Evolutionary conservation across 306 rosid species (phyloP).

Genomic region (Quercus glauca): DNA sequence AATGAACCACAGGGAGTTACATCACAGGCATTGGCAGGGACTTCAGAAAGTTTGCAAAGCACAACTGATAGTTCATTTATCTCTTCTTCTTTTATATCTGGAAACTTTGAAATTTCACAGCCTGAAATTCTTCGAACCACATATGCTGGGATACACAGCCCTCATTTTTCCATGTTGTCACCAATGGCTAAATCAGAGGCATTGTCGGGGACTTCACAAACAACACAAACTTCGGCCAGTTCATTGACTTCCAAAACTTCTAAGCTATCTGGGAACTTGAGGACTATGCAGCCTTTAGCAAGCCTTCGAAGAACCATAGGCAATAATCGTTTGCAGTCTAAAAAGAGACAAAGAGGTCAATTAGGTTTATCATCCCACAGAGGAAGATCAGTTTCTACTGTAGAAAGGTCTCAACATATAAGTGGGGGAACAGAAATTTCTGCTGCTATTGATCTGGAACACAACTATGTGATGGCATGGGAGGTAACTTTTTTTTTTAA

Average conservation of each 20-base stretch:
- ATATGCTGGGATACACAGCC: neutral
- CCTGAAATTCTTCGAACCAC: neutral
- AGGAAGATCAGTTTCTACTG: neutral
- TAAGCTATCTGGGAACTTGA: neutral
- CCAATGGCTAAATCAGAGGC: neutral
- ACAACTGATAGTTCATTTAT: neutral
- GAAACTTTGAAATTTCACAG: neutral
- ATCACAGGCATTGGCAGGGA: neutral
- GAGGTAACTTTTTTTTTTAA: neutral
- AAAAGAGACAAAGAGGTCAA: neutral
- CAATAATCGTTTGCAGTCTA: neutral
- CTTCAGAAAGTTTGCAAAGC: neutral
- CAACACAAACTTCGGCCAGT: neutral
- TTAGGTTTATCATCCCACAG: neutral
- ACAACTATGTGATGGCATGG: constrained; percentile 2
- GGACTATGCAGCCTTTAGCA: neutral
- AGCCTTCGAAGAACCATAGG: neutral
- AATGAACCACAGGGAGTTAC: neutral
- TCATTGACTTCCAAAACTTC: neutral
- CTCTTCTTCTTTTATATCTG: neutral
- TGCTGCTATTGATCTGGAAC: neutral
- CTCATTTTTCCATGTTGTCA: neutral
- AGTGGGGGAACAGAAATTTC: neutral
- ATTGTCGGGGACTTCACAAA: neutral
- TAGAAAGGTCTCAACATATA: neutral